Conservation (phyloP, 106 monocot species). For the Cymbidium sinense region DNA sequence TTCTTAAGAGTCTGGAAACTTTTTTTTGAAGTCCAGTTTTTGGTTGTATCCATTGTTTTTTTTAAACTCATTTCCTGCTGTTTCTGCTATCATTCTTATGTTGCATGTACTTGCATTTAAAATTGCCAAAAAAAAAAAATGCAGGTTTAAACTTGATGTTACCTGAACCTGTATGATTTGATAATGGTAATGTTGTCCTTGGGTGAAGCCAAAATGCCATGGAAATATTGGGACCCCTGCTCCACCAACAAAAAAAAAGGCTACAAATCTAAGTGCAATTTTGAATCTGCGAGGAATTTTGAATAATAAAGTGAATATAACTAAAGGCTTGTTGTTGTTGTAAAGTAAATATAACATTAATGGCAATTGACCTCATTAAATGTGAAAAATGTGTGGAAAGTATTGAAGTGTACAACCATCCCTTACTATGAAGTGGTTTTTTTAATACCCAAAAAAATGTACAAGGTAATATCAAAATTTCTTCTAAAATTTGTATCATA, state of each 20-base stretch:
- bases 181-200: not conserved
- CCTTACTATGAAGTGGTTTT: not conserved
- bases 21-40: not conserved
- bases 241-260: too few relatives aligned
- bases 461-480: too few relatives aligned
- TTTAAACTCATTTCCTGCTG: not conserved
- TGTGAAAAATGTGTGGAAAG: too few relatives aligned
- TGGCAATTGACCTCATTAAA: not conserved
- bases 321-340: too few relatives aligned
- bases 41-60: not conserved
- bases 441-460: too few relatives aligned
- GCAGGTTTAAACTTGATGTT: not conserved
- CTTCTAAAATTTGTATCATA: too few relatives aligned
- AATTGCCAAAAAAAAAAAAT: not conserved
- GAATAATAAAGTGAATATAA: constrained; percentile 1
- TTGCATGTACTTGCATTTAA: not conserved
- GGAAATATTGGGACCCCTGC: not conserved
- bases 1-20: not conserved
- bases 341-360: too few relatives aligned
- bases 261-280: not conserved
- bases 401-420: not conserved
- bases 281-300: not conserved
- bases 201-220: not conserved
- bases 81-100: not conserved
- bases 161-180: not conserved